Conservation (phyloP, 768 basidiomycete species). For the Leccinum subtestaceum region DNA sequence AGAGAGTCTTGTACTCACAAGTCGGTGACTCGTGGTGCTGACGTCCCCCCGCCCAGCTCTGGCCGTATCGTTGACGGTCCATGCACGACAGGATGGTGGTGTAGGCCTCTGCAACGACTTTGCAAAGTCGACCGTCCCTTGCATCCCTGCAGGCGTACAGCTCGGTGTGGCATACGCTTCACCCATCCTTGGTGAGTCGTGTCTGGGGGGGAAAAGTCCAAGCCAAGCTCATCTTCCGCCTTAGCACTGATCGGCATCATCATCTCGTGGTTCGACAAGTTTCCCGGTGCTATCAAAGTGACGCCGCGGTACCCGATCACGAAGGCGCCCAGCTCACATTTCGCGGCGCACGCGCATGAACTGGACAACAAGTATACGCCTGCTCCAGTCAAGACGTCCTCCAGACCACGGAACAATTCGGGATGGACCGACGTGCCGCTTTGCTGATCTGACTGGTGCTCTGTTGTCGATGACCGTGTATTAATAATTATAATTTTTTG, state of each 20-base stretch:
- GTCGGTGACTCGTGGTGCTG: not conserved
- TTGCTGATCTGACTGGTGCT: slow-evolving; percentile 1
- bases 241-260: slow-evolving; percentile 23
- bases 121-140: slow-evolving; percentile 18
- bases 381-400: slow-evolving; percentile 6
- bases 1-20: not conserved
- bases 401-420: slow-evolving; percentile 13
- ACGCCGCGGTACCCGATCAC: slow-evolving; percentile 26
- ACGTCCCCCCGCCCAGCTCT: slow-evolving; percentile 13
- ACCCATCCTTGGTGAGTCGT: slow-evolving; percentile 26
- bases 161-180: slow-evolving; percentile 31
- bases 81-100: slow-evolving; percentile 22
- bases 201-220: not conserved
- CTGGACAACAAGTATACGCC: slow-evolving; percentile 19
- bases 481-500: not conserved
- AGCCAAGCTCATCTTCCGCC: not conserved
- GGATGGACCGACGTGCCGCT: slow-evolving; percentile 26
- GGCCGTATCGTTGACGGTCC: slow-evolving; percentile 25
- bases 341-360: slow-evolving; percentile 20
- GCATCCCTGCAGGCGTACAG: slow-evolving; percentile 21
- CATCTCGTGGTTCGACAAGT: slow-evolving; percentile 30
- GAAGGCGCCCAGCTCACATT: slow-evolving; percentile 32
- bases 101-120: slow-evolving; percentile 33
- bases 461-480: not conserved
- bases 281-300: slow-evolving; percentile 26